Conservation (phyloP, 2,329 filamentous ascomycete genomes). For the Pleomassaria siparia region DNA sequence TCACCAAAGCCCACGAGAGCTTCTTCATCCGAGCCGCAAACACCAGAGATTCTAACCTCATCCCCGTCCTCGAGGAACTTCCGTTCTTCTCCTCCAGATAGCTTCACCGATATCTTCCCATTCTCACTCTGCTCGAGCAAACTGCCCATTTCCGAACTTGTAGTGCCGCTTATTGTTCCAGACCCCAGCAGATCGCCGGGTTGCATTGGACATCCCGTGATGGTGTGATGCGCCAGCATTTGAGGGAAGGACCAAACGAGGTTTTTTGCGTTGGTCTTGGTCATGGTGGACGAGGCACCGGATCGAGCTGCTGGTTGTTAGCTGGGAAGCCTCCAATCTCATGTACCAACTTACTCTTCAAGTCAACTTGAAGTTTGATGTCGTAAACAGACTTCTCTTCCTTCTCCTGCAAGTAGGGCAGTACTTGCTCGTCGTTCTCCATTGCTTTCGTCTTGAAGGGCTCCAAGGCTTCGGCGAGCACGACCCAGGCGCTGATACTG, state of each 20-base stretch:
- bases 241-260: conserved; percentile 82
- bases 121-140: conserved; percentile 71
- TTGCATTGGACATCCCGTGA: conserved; percentile 73
- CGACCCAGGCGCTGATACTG: conserved; percentile 77
- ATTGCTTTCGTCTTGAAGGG: conserved; percentile 62
- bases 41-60: conserved; percentile 65
- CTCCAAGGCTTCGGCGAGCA: conserved; percentile 73
- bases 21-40: conserved; percentile 63
- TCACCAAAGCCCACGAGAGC: conserved; percentile 77
- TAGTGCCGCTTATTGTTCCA: conserved; percentile 73
- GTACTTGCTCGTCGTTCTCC: conserved; percentile 55
- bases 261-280: conserved; percentile 63
- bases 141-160: conserved; percentile 62
- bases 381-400: conserved; percentile 64
- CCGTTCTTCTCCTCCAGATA: conserved; percentile 67
- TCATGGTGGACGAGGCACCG: conserved; percentile 59
- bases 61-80: conserved; percentile 76
- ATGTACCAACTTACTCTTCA: conserved; percentile 47
- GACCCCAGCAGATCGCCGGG: conserved; percentile 75
- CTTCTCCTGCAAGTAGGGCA: conserved; percentile 67
- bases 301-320: conserved; percentile 41
- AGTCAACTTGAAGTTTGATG: conserved; percentile 68
- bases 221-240: conserved; percentile 78
- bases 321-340: conserved; percentile 1
- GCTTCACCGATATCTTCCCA: conserved; percentile 64